A percentile compares a stretch with the other conserved stretches of the same genome.
These are phyloP conservation scores for Balansia obtecta DNA, from an alignment of 2,329 filamentous ascomycete species.

Conservation along the genomic window DNA sequence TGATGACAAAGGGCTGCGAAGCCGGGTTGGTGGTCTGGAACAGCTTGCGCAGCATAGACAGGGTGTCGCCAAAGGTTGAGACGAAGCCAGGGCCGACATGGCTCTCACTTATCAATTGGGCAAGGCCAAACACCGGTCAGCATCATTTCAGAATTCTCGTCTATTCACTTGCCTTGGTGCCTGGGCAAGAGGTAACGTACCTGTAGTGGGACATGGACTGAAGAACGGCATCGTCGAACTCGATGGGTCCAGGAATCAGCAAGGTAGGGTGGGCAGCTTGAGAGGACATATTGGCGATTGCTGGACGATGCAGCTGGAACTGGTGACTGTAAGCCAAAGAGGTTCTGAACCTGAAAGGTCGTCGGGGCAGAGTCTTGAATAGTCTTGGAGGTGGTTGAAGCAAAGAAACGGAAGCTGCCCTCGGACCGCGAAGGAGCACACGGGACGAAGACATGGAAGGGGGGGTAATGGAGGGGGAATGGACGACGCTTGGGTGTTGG, in stretches of 20 bases:
- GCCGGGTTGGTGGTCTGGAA: conserved; percentile 78
- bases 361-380: background rate
- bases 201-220: conserved; percentile 92
- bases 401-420: conserved; percentile 4
- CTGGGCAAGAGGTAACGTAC: conserved; percentile 30
- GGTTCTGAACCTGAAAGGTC: background rate
- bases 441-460: background rate
- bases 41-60: conserved; percentile 79
- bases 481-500: background rate
- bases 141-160: background rate
- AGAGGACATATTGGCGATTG: conserved; percentile 40
- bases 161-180: background rate
- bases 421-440: background rate
- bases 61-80: conserved; percentile 77
- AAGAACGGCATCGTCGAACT: conserved; percentile 95
- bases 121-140: background rate
- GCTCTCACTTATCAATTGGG: conserved; percentile 60
- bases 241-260: conserved; percentile 93
- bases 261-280: conserved; percentile 57
- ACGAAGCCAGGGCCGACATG: conserved; percentile 88
- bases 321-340: background rate
- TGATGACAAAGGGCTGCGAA: conserved; percentile 85
- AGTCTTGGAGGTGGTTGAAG: conserved; percentile 2
- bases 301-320: background rate
- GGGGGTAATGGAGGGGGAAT: conserved; percentile 4